Evolutionary conservation across 1,139 yeast genomes (phyloP).

Genomic region (Suhomyces yuchorum): DNA sequence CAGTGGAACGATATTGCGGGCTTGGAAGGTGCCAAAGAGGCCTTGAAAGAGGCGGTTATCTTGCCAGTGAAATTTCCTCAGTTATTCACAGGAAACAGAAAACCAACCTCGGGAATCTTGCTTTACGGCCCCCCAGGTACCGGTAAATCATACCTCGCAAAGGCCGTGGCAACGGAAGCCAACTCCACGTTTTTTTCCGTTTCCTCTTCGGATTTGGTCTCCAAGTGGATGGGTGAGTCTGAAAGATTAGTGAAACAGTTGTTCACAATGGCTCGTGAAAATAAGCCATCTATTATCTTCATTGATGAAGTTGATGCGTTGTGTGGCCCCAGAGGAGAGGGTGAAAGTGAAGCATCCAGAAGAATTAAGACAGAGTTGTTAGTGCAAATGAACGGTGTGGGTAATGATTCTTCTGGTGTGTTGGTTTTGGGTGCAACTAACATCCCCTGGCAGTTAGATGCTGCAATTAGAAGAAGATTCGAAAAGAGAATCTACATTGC

Average conservation of each 20-base stretch:
- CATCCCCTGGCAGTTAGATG: conserved; percentile 98
- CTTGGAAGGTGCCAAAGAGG: conserved; percentile 91
- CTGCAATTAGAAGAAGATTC: conserved; percentile 95
- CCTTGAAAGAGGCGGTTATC: conserved; percentile 95
- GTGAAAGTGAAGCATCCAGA: conserved; percentile 95
- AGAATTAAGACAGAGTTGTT: conserved; percentile 94
- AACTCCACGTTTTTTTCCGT: conserved; percentile 95
- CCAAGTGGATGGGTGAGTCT: conserved; percentile 99
- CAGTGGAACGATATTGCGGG: conserved; percentile 98
- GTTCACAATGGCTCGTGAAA: conserved; percentile 94
- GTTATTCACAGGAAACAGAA: conserved; percentile 88
- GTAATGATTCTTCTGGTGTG: conserved; percentile 91
- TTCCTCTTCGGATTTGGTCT: conserved; percentile 89
- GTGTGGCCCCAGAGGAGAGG: conserved; percentile 98
- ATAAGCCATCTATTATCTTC: conserved; percentile 91
- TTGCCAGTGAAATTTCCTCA: conserved; percentile 95
- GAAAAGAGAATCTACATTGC: conserved; percentile 95
- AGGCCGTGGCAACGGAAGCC: conserved; percentile 98
- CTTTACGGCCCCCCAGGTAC: conserved; percentile 99
- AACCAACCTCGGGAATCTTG: conserved; percentile 89
- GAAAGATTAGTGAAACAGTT: conserved; percentile 93
- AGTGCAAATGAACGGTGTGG: conserved; percentile 99
- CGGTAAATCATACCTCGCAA: conserved; percentile 94
- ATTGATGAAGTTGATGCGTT: conserved; percentile 98
- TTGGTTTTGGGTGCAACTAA: conserved; percentile 96